Evolutionary conservation across 139 green algal genomes (phyloP), one percentile per base, ranked within the genome.

Genomic region (Tetradesmus obliquus): DNA sequence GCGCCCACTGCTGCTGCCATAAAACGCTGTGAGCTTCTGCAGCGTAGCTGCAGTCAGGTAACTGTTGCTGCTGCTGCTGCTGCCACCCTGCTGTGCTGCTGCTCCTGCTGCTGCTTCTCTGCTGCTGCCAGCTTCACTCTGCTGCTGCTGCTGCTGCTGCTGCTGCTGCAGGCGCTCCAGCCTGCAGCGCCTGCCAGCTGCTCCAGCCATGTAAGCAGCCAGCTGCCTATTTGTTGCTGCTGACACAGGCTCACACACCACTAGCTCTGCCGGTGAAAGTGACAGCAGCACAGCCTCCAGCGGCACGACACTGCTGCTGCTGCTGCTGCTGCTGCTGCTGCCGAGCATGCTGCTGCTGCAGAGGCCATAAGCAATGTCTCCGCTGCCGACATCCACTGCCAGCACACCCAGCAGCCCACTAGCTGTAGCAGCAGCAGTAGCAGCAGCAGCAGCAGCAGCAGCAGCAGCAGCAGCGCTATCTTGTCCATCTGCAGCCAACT

Each of bases 381-480:
- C 97, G 3, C 96, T 98, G 74, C 91, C 93, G 45, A 93, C 94
- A 86, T 99, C 97, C 58, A 99, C 92, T 2, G 97, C 97, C 22
- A 98, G 92, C 10, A 99, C 57, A 10, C 94, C 96, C 51, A 97
- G 55, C 15, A 91, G 10, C 32, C 54, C 55, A 51, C 32, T 24
- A 24, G 17, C 79, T 13, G 74, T 76, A 58, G 81, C 71, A 20
- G 45, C 84, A 22, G 83, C 79, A 55, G 91, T 76, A 58, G 82
- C 79, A 58, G 55, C 58, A 72, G 74, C 76, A 2, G 57, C 91
- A 85, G 80, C 62, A 58, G 57, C 15, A 58, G 82, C 79, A 58
- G 32, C 32, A 45, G 32, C 32, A 45, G 32, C 32, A 45, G 32
- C 79, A 58, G 55, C 32, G 32, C 32, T 45, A 45, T 45, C 13